A percentile compares a stretch with the other conserved stretches of the same genome.
phyloP scores from a whole-genome alignment of 2,329 filamentous ascomycete genomes.

The Colletotrichum scovillei region DNA sequence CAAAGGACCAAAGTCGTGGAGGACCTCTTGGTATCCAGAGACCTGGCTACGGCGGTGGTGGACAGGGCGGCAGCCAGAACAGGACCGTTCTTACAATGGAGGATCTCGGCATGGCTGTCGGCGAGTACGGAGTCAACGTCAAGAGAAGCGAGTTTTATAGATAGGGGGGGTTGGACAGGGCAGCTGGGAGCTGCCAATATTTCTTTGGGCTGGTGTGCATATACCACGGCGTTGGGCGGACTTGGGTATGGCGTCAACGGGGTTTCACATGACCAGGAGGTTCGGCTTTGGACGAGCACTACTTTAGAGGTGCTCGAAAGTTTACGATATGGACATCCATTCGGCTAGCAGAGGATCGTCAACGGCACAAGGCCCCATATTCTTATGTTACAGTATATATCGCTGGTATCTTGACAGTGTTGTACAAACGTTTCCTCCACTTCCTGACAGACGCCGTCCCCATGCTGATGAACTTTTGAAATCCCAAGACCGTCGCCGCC shows the following conservation, averaged over 20 bases:
- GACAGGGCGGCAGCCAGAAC: constrained; percentile 88
- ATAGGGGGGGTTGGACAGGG: constrained; percentile 49
- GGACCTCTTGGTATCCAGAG: constrained; percentile 79
- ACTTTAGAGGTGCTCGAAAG: neutral
- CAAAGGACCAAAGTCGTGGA: constrained; percentile 68
- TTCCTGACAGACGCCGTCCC: neutral
- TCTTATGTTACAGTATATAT: constrained; percentile 25
- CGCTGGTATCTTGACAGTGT: constrained; percentile 33
- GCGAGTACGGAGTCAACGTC: constrained; percentile 97
- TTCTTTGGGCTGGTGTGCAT: constrained; percentile 21
- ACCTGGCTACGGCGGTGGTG: constrained; percentile 86
- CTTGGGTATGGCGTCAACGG: constrained; percentile 30
- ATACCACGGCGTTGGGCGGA: constrained; percentile 28
- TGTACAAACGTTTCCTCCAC: constrained; percentile 26
- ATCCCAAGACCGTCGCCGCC: neutral
- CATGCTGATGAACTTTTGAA: neutral
- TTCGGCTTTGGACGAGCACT: constrained; percentile 1
- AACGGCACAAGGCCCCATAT: constrained; percentile 19
- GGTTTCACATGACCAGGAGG: constrained; percentile 4
- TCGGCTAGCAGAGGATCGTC: constrained; percentile 1
- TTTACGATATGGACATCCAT: neutral
- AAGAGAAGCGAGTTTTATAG: constrained; percentile 98
- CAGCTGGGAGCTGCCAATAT: neutral
- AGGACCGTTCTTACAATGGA: constrained; percentile 98
- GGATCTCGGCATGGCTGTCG: constrained; percentile 96